Base-by-base conservation (phyloP, 331 rosid genomes). In the Quercus tomentella region DNA sequence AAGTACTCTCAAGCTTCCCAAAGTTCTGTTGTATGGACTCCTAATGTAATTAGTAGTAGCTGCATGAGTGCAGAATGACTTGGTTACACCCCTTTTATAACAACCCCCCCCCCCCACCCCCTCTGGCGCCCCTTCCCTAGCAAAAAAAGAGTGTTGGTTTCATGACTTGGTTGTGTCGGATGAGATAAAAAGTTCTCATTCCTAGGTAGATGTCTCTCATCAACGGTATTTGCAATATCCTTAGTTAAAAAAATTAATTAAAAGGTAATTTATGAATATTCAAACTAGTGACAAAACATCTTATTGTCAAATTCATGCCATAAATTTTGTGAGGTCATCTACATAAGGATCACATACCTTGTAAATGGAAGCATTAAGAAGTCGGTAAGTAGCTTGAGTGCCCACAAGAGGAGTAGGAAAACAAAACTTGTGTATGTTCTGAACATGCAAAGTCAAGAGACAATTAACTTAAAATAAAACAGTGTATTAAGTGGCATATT, bases 341-440 rank as follows among this genome's bases (percentile, higher is more conserved):
- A 45, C 65, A 43, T 2, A 70, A 72, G 60, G 82, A 83, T 81
- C 55, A 83, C 72, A 15, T 85, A 91, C 98, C 98, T 91, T 95
- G 85, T 82, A 81, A 80, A 95, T 85, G 56, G 89, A 89, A 85
- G 97, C 92, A 85, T 86, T 86, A 31, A 79, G 41, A 85, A 95
- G 88, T 76, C 45, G 77, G 72, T 85, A 79, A 58, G 85, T 84
- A 62, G 85, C 89, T 78, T 86, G 79, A 51, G 75, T 74, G 57
- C 87, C 90, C 76, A 23, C 76, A 52, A 68, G 70, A 67, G 87
- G 84, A 79, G 85, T 76, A 54, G 93, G 89, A 80, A 88, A 81
- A 70, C 69, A 77, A 76, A 89, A 88, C 76, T 79, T 57, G 86
- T 92, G 94, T 84, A 92, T 85, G 89, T 95, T 92, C 98, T 95